Evolutionary conservation across 2,329 filamentous ascomycete species (phyloP), one percentile per base, ranked within the genome.

Genomic region (Penicillium janthinellum): DNA sequence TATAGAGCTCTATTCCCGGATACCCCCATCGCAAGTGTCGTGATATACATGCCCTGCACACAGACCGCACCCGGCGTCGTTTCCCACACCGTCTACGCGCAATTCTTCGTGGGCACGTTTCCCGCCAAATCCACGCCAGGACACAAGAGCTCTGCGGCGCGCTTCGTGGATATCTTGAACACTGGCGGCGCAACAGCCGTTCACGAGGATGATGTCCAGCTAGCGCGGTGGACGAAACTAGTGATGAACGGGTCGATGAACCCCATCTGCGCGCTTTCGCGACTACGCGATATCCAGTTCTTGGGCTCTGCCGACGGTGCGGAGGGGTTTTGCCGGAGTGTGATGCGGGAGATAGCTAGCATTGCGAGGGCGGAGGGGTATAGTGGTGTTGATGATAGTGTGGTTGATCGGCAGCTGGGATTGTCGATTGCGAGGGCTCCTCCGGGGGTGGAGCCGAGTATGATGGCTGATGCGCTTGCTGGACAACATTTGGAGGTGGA

Each of bases 31-130:
- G 11, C 48, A 8, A 51, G 48, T 39, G 34, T 51, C 17, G 48
- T 51, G 28, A 38, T 51, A 12, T 51, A 51, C 34, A 51, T 51
- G 48, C 48, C 48, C 20, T 51, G 48, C 12, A 51, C 48, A 39
- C 48, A 38, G n/a, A 51, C 48, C 7, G 48, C 48, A 8, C 48
- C 48, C 0, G 48, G 48, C 17, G 48, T 51, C 34, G 48, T 51
- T n/a, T 51, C 48, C 8, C 48, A 39, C 5, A 51, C 48, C 17
- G 20, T 22, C 5, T 51, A 51, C 34, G 17, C 48, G 6, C 37
- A 39, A 17, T 51, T 51, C 48, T 20, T 51, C 6, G 34, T 51
- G 31, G 48, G 48, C 10, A 37, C 48, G 1, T 51, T 39, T n/a
- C 48, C 48, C 14, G 48, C 48, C 17, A 37, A 51, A 15, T 38